Conservation (phyloP, 768 basidiomycete genomes). For the Hypsizygus marmoreus region DNA sequence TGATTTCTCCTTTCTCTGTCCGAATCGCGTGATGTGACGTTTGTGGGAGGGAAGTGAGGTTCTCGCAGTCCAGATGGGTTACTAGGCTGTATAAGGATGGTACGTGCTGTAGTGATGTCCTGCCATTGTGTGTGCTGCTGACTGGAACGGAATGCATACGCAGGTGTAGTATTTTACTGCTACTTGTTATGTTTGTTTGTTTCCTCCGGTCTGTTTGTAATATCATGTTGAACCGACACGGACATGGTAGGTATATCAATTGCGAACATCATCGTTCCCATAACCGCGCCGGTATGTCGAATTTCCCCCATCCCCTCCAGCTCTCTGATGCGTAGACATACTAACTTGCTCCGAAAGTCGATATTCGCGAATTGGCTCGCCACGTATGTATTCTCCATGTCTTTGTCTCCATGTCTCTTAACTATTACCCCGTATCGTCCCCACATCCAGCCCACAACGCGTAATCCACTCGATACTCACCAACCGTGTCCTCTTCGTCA, state of each 20-base stretch:
- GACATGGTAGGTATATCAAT: constrained; percentile 33
- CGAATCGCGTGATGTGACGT: background rate
- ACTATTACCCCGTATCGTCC: background rate
- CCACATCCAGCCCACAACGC: constrained; percentile 36
- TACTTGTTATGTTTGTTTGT: constrained; percentile 36
- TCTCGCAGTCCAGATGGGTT: constrained; percentile 37
- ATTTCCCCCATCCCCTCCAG: background rate
- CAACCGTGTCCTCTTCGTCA: constrained; percentile 42
- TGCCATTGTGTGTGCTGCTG: background rate
- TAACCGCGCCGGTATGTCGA: constrained; percentile 38
- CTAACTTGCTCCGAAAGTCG: constrained; percentile 18
- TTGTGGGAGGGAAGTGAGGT: constrained; percentile 27
- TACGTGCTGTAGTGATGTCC: constrained; percentile 10
- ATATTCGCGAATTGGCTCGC: constrained; percentile 44
- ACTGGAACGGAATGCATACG: background rate
- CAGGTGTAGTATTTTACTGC: constrained; percentile 42
- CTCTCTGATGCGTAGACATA: background rate
- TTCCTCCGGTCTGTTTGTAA: background rate
- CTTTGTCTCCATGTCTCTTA: no score
- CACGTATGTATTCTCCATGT: constrained; percentile 32
- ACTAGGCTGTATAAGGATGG: constrained; percentile 42
- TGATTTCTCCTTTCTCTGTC: background rate
- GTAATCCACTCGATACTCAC: constrained; percentile 46
- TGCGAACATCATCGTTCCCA: constrained; percentile 41
- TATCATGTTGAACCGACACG: no score